Base-by-base conservation (phyloP, 2,329 filamentous ascomycete species). In the Curvularia lunata region DNA sequence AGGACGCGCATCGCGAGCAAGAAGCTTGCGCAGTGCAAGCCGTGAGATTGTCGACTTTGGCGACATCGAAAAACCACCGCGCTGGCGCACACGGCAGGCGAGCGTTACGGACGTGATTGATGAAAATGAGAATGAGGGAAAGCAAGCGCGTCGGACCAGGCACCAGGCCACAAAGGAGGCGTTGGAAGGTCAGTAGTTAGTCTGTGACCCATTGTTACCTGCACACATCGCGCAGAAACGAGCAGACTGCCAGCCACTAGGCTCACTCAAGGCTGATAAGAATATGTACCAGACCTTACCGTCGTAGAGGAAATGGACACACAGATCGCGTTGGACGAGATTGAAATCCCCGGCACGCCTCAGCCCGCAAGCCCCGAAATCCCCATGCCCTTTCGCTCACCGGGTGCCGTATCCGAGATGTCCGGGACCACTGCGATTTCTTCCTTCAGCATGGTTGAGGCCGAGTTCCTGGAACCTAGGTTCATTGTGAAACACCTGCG, bases 381-480 rank as follows among this genome's bases (percentile, higher is more conserved):
- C 13, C 38, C 58, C 8, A 28, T 57, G 18, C 46, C 54, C 16
- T 66, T 66, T 43, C 70, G 66, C 48, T 78, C 75, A 27, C 75
- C 75, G n/a, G 75, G 74, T 23, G 73, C 68, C 25, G 63, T 65
- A 16, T 82, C 80, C 5, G 76, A 72, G 40, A 77, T 81, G 65
- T 82, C 81, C 4, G 79, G 79, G 13, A 82, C 78, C 2, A 82
- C 81, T 2, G 78, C 78, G 4, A 79, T 79, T 42, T 80, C 80
- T 0, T 79, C 80, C 2, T 79, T 80, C 54, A 81, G 80, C 5
- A 74, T 76, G 56, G 75, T 78, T 34, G 79, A 82, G 52, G 71
- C 79, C 27, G 71, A 75, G 23, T 70, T 76, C 10, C 67, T 83
- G 9, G 78, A 82, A 42, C 52, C 73, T 4, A 77, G 78, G 30